phyloP scores from a whole-genome alignment of 495 filamentous ascomycete genomes.

The Margaritispora aquatica region DNA sequence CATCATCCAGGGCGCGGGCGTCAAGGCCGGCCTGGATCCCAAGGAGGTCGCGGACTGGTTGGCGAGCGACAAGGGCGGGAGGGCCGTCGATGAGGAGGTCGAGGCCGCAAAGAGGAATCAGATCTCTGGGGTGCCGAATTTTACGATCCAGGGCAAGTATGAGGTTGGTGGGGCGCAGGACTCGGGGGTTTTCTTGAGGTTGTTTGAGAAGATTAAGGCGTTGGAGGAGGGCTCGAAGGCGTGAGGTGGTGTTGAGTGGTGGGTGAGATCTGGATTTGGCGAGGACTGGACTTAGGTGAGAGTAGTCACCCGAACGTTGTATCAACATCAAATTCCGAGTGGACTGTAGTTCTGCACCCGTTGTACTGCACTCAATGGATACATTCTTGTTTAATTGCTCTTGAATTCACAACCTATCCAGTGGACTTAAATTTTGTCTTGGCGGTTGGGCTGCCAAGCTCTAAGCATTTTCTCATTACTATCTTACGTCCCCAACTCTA shows the following conservation, averaged over 20 bases:
- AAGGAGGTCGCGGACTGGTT: slow-evolving; percentile 57
- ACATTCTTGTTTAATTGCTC: not conserved
- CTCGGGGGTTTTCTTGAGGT: slow-evolving; percentile 28
- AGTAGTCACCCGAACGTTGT: too few species aligned
- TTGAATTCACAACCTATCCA: not conserved
- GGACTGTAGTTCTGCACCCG: too few species aligned
- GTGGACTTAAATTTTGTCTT: too few species aligned
- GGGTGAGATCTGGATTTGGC: too few species aligned
- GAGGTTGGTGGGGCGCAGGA: slow-evolving; percentile 62
- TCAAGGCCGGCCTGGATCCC: slow-evolving; percentile 56
- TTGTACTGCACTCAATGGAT: not conserved
- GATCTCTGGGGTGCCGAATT: slow-evolving; percentile 70
- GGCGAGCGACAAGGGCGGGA: slow-evolving; percentile 53
- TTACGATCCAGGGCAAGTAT: slow-evolving; percentile 58
- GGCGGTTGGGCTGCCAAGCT: too few species aligned
- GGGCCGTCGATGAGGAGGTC: slow-evolving; percentile 67
- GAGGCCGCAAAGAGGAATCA: slow-evolving; percentile 46
- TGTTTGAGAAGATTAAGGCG: slow-evolving; percentile 35
- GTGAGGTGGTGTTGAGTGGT: not conserved
- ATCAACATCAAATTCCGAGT: too few species aligned
- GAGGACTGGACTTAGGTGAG: too few species aligned
- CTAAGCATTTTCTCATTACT: too few species aligned
- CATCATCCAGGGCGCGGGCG: slow-evolving; percentile 53
- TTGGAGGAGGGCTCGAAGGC: slow-evolving; percentile 13
- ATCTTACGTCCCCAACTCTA: too few species aligned